Conservation (phyloP, 1,284 basidiomycete genomes). For the Apiotrichum veenhuisii region DNA sequence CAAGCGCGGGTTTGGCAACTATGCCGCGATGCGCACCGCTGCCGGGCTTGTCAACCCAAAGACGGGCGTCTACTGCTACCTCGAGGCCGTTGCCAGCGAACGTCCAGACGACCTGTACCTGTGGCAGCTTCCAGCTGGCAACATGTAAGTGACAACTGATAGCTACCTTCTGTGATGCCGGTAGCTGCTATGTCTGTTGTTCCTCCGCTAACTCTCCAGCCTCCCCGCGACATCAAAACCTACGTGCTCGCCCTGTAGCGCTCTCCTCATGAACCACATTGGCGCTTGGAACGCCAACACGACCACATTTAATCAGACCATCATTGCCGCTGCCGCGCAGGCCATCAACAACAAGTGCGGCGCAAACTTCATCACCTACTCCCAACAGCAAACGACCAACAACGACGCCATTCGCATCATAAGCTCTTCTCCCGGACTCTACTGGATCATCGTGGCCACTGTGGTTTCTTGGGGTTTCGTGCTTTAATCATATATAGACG, state of each 20-base stretch:
- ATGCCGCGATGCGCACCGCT: conserved; percentile 38
- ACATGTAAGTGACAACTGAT: conserved; percentile 41
- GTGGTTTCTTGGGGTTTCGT: conserved; percentile 1
- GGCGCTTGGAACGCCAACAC: conserved; percentile 22
- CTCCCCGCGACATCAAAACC: conserved; percentile 37
- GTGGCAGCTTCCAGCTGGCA: conserved; percentile 40
- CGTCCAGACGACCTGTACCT: conserved; percentile 47
- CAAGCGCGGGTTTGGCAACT: conserved; percentile 39
- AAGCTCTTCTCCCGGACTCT: not conserved
- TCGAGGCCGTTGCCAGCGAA: conserved; percentile 33
- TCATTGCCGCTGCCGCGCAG: conserved; percentile 28
- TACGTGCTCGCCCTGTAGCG: conserved; percentile 45
- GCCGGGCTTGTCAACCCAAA: conserved; percentile 30
- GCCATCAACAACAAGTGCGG: conserved; percentile 40
- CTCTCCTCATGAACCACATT: conserved; percentile 35
- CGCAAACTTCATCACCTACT: conserved; percentile 20
- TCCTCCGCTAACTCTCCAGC: conserved; percentile 11
- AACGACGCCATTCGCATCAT: not conserved
- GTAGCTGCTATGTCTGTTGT: no score
- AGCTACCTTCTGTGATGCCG: no score
- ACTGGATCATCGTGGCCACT: not conserved
- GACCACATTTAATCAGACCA: conserved; percentile 35
- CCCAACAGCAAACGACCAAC: not conserved
- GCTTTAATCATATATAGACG: not conserved
- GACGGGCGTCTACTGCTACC: conserved; percentile 43